Conservation (phyloP, 2,329 filamentous ascomycete species). For the Trichoderma sp. region DNA sequence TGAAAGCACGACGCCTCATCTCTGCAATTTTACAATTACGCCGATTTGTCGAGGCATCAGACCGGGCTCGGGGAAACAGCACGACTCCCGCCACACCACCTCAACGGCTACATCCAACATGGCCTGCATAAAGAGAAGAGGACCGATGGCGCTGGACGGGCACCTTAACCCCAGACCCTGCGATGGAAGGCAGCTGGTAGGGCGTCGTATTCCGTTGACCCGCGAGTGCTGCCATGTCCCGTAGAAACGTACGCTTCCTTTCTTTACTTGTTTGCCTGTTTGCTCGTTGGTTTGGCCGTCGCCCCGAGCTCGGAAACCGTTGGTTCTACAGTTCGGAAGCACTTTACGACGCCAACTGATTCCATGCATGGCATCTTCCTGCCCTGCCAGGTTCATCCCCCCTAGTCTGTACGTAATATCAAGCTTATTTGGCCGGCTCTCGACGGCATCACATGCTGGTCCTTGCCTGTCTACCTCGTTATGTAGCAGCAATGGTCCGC, state of each 20-base stretch:
- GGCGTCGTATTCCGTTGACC: constrained; percentile 11
- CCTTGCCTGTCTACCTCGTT: background rate
- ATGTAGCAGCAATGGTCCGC: too few relatives aligned
- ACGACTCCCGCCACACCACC: background rate
- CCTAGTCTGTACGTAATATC: background rate
- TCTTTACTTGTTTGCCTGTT: background rate
- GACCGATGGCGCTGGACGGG: background rate
- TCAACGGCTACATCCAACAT: constrained; percentile 2
- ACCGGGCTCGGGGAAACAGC: constrained; percentile 16
- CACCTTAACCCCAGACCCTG: background rate
- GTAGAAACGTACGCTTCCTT: background rate
- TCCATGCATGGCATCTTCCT: too few relatives aligned
- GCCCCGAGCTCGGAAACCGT: too few relatives aligned
- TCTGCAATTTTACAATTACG: background rate
- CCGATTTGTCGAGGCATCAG: background rate
- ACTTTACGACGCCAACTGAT: too few relatives aligned
- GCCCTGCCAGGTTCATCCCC: too few relatives aligned
- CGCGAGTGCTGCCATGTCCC: constrained; percentile 12
- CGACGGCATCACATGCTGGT: constrained; percentile 13
- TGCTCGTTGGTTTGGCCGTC: too few relatives aligned
- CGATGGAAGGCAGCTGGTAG: constrained; percentile 7
- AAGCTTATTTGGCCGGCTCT: background rate
- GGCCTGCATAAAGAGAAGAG: constrained; percentile 8
- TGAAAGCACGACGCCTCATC: background rate
- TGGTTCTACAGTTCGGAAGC: too few relatives aligned